These are phyloP conservation scores for Plantago major DNA, from an alignment of 257 asterid species.

Conservation along the genomic window DNA sequence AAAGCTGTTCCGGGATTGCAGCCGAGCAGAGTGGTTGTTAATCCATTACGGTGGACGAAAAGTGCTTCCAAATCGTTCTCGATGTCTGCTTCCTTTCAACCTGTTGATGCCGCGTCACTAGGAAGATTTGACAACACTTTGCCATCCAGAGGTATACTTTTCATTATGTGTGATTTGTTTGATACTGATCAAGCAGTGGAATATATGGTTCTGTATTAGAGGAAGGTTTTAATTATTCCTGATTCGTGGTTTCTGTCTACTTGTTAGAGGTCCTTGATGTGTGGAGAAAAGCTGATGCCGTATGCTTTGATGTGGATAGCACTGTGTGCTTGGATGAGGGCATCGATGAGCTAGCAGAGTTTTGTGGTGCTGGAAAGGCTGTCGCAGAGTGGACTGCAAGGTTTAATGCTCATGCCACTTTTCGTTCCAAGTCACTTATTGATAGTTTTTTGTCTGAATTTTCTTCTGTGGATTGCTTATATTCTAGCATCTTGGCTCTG, in stretches of 20 bases:
- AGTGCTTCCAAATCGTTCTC: slow-evolving; percentile 34
- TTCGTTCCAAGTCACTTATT: background rate
- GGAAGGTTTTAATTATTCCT: slow-evolving; percentile 2
- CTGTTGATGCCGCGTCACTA: slow-evolving; percentile 36
- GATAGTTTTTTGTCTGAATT: background rate
- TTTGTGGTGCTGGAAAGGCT: slow-evolving; percentile 96
- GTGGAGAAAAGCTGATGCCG: slow-evolving; percentile 71
- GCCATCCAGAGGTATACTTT: slow-evolving; percentile 60
- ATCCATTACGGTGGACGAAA: slow-evolving; percentile 30
- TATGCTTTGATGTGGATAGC: slow-evolving; percentile 97
- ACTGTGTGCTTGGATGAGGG: slow-evolving; percentile 97
- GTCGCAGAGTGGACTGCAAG: slow-evolving; percentile 97
- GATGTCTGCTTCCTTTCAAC: slow-evolving; percentile 56
- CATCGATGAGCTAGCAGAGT: slow-evolving; percentile 94
- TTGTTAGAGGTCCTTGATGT: slow-evolving; percentile 62
- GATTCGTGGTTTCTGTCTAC: slow-evolving; percentile 23
- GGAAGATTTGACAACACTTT: slow-evolving; percentile 54
- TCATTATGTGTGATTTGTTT: background rate
- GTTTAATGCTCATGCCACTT: slow-evolving; percentile 22
- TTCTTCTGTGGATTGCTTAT: background rate
- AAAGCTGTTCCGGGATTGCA: slow-evolving; percentile 26
- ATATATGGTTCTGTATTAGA: background rate
- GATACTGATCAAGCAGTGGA: background rate
- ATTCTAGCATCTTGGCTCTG: slow-evolving; percentile 18
- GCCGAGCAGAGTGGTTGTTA: slow-evolving; percentile 26